Evolutionary conservation across 768 basidiomycete genomes (phyloP).

Genomic region (Trametes cingulata): DNA sequence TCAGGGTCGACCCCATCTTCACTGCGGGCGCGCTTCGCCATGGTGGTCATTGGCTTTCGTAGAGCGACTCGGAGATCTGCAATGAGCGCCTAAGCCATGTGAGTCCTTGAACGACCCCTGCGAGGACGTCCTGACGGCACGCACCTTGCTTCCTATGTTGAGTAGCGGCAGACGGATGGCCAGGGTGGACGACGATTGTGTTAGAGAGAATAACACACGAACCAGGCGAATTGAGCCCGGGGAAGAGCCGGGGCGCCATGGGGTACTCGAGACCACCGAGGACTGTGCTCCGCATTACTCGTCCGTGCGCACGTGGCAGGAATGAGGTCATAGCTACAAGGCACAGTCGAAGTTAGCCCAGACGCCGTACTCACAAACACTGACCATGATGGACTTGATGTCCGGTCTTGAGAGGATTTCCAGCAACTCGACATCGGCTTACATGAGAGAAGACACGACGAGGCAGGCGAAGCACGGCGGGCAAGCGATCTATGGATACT

Average conservation of each 20-base stretch:
- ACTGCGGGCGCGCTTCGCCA: constrained; percentile 14
- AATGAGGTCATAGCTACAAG: background rate
- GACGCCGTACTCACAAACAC: too few species aligned
- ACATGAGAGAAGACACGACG: background rate
- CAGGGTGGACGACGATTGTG: background rate
- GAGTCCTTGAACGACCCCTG: too few species aligned
- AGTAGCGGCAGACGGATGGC: too few species aligned
- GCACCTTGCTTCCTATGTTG: too few species aligned
- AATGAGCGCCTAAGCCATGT: too few species aligned
- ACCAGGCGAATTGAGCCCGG: background rate
- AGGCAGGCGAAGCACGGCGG: too few species aligned
- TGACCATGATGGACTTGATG: too few species aligned
- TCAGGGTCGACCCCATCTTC: background rate
- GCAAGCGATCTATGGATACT: too few species aligned
- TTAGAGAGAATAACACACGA: background rate
- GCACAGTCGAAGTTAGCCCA: background rate
- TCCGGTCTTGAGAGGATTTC: too few species aligned
- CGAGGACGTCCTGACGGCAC: too few species aligned
- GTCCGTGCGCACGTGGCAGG: background rate
- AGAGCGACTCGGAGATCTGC: background rate
- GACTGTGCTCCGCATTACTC: background rate
- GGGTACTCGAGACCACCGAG: background rate
- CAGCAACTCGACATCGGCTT: background rate
- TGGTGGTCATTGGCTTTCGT: background rate
- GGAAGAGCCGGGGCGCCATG: background rate